Percentiles rank a stretch among this genome's conserved stretches.
These are phyloP conservation scores for Astrothelium macrocarpum DNA, from an alignment of 495 filamentous ascomycete genomes.

Conservation along the genomic window DNA sequence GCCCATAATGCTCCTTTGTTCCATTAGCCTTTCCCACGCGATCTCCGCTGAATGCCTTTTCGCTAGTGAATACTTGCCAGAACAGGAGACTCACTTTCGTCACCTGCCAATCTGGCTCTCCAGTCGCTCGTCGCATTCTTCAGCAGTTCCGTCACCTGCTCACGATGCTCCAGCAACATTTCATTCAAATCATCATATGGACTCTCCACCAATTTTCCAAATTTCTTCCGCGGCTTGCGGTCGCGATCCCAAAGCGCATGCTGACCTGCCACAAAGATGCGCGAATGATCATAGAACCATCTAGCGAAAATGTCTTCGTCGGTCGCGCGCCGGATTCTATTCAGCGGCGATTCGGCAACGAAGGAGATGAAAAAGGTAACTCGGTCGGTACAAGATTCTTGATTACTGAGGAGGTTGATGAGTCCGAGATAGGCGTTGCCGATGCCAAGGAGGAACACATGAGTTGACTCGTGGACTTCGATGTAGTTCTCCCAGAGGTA, in stretches of 20 bases:
- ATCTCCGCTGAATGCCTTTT: too few relatives aligned
- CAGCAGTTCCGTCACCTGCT: constrained; percentile 23
- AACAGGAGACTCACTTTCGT: too few relatives aligned
- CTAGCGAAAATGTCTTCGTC: constrained; percentile 29
- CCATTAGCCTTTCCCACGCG: too few relatives aligned
- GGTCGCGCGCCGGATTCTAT: constrained; percentile 27
- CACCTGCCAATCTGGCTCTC: constrained; percentile 12
- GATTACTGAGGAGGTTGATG: constrained; percentile 34
- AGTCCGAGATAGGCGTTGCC: constrained; percentile 45
- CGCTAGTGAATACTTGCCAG: too few relatives aligned
- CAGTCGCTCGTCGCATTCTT: constrained; percentile 24
- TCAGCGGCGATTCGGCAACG: constrained; percentile 31
- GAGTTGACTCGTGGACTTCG: constrained; percentile 55
- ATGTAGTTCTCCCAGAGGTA: constrained; percentile 98
- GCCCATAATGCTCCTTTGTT: too few relatives aligned
- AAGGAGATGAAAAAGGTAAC: constrained; percentile 28
- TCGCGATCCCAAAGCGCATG: constrained; percentile 59
- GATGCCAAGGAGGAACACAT: constrained; percentile 75
- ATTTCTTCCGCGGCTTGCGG: constrained; percentile 28
- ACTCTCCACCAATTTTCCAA: constrained; percentile 28
- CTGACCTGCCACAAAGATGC: constrained; percentile 58
- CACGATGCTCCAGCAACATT: constrained; percentile 29
- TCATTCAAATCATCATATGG: constrained; percentile 21
- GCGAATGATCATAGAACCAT: constrained; percentile 38
- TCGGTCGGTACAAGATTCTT: constrained; percentile 25